Percentiles rank a stretch among this genome's conserved stretches.
These are phyloP conservation scores for Xylaria sp. DNA, from an alignment of 495 filamentous ascomycete genomes.

Conservation along the genomic window DNA sequence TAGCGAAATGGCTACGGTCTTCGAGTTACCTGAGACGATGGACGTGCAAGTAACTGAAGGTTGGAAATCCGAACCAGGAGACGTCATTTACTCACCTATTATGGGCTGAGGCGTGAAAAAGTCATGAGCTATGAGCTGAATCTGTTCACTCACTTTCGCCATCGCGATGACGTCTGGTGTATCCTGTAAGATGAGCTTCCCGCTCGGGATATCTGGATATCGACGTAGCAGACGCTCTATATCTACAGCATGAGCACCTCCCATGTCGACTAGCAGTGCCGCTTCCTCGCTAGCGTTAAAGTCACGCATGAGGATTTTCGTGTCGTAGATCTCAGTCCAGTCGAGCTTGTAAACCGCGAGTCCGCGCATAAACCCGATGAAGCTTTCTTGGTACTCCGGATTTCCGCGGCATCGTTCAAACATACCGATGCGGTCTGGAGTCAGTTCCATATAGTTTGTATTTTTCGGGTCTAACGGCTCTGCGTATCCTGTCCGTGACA, in stretches of 20 bases:
- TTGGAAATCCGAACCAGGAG: neutral
- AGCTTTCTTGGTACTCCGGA: slow-evolving; percentile 18
- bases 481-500: slow-evolving; percentile 20
- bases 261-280: slow-evolving; percentile 47
- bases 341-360: slow-evolving; percentile 21
- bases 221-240: slow-evolving; percentile 37
- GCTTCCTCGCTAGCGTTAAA: slow-evolving; percentile 6
- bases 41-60: neutral
- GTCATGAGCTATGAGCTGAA: slow-evolving; percentile 39
- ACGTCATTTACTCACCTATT: slow-evolving; percentile 31
- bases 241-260: slow-evolving; percentile 47
- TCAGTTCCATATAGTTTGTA: slow-evolving; percentile 23
- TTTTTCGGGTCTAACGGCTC: slow-evolving; percentile 24
- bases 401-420: slow-evolving; percentile 20
- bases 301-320: slow-evolving; percentile 19
- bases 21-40: neutral
- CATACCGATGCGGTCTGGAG: slow-evolving; percentile 17
- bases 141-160: slow-evolving; percentile 26
- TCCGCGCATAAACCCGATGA: slow-evolving; percentile 24
- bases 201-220: slow-evolving; percentile 32
- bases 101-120: slow-evolving; percentile 33
- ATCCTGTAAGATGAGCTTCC: slow-evolving; percentile 47
- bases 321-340: slow-evolving; percentile 30
- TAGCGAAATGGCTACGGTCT: neutral
- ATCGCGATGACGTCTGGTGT: slow-evolving; percentile 40